These are phyloP conservation scores for Cercospora sp. DNA, from an alignment of 2,329 filamentous ascomycete genomes.

Conservation along the genomic window DNA sequence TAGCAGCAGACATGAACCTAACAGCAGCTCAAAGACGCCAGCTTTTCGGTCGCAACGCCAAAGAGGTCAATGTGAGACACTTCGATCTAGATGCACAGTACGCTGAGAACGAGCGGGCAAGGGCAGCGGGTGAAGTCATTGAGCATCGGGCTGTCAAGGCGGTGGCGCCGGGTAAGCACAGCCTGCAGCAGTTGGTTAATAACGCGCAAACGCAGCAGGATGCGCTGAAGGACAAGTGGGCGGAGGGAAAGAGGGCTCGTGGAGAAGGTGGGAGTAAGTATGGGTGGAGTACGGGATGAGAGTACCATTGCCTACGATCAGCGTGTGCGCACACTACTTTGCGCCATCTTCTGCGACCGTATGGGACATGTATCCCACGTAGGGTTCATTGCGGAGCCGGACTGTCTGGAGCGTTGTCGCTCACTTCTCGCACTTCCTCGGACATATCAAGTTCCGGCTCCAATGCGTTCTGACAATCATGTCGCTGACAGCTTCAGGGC, in stretches of 20 bases:
- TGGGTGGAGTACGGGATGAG: constrained; percentile 26
- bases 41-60: constrained; percentile 69
- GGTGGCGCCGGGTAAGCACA: constrained; percentile 87
- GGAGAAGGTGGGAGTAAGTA: constrained; percentile 55
- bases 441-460: too few species aligned
- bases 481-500: too few species aligned
- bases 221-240: constrained; percentile 89
- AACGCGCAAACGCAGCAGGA: constrained; percentile 80
- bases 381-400: too few species aligned
- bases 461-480: too few species aligned
- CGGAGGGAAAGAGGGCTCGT: constrained; percentile 73
- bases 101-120: constrained; percentile 74
- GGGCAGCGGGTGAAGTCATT: constrained; percentile 66
- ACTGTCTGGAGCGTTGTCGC: too few species aligned
- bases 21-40: constrained; percentile 75
- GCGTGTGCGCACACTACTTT: too few species aligned
- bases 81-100: constrained; percentile 93
- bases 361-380: too few species aligned
- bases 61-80: constrained; percentile 64
- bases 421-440: too few species aligned
- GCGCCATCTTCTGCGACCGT: too few species aligned
- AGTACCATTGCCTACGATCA: background rate
- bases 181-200: constrained; percentile 80
- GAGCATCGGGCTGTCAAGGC: constrained; percentile 78
- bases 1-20: constrained; percentile 77